These are phyloP conservation scores for Apiospora malaysiana DNA, from an alignment of 2,329 filamentous ascomycete species.

Conservation along the genomic window DNA sequence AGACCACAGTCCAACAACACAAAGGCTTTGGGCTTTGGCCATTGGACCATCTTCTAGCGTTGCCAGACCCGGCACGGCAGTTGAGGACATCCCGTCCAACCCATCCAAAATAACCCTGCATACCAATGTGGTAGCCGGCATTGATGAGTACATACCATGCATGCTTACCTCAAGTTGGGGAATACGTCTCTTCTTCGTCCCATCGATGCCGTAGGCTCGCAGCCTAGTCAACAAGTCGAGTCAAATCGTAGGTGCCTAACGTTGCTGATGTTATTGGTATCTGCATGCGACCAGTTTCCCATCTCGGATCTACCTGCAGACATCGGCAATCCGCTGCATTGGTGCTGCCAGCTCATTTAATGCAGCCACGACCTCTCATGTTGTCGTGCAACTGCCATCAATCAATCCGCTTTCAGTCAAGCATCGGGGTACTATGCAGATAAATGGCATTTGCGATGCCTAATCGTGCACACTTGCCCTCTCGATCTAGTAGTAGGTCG, in stretches of 20 bases:
- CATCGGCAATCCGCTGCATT: not conserved
- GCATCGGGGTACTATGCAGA: not conserved
- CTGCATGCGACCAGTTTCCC: conserved; percentile 15
- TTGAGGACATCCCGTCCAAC: not conserved
- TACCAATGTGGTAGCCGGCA: not conserved
- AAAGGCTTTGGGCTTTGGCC: not conserved
- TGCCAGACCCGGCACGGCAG: not conserved
- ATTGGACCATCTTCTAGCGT: not conserved
- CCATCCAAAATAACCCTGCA: conserved; percentile 13
- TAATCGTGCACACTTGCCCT: not conserved
- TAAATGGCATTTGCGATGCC: not conserved
- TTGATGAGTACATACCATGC: conserved; percentile 1
- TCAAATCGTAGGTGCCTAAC: not conserved
- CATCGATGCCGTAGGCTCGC: not conserved
- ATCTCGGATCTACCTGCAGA: not conserved
- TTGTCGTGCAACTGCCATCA: not conserved
- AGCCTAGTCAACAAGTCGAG: not conserved
- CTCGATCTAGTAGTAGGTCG: no score
- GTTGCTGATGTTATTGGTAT: conserved; percentile 2
- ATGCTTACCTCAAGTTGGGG: not conserved
- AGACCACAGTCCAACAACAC: not conserved
- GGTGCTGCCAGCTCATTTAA: conserved; percentile 5
- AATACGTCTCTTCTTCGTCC: not conserved
- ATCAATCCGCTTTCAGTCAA: not conserved
- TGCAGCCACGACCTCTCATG: not conserved